Conservation (phyloP, 2,329 filamentous ascomycete species). For the Alternaria panax region DNA sequence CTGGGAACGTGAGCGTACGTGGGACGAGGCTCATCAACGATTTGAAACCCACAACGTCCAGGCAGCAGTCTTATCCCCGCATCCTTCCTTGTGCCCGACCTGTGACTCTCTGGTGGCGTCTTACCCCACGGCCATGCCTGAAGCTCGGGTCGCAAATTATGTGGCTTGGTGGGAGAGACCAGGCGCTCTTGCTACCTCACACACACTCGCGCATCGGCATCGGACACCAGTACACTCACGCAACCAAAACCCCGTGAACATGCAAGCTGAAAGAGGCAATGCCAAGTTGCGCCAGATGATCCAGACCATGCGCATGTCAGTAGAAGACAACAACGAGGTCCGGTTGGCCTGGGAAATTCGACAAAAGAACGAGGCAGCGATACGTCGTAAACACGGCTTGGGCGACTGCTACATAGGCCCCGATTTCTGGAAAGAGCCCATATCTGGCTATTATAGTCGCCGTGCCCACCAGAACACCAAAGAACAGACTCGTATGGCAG, state of each 20-base stretch:
- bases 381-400: conserved; percentile 34
- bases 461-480: conserved; percentile 7
- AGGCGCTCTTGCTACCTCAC: conserved; percentile 17
- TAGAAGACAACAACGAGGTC: conserved; percentile 8
- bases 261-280: neutral
- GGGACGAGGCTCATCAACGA: conserved; percentile 28
- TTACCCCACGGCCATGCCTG: conserved; percentile 12
- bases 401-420: conserved; percentile 19
- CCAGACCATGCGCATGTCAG: conserved; percentile 10
- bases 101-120: conserved; percentile 20
- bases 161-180: conserved; percentile 37
- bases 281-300: conserved; percentile 20
- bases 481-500: conserved; percentile 14
- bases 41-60: conserved; percentile 3
- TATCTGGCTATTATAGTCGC: conserved; percentile 17
- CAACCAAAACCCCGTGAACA: neutral
- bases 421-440: conserved; percentile 29
- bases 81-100: conserved; percentile 14
- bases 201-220: conserved; percentile 1
- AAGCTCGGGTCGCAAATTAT: conserved; percentile 11
- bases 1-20: conserved; percentile 31
- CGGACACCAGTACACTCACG: conserved; percentile 5
- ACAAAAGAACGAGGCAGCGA: conserved; percentile 25
- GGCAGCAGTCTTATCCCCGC: conserved; percentile 17
- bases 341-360: conserved; percentile 20